Conservation (phyloP, 225 moss, liverwort and hornwort genomes). For the Bryoerythrophyllum caledonicum region DNA sequence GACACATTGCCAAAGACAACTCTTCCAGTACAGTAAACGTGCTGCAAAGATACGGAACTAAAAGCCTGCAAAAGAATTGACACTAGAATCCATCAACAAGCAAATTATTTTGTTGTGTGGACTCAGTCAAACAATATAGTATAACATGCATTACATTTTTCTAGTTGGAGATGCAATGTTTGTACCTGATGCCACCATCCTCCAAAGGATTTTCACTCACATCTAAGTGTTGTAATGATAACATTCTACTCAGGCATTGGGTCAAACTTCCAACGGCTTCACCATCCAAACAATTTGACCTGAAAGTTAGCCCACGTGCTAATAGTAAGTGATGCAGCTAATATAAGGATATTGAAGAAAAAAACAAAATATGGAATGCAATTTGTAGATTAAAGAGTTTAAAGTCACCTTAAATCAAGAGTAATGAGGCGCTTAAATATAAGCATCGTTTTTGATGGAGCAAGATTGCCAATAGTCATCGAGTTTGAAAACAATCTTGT, state of each 20-base stretch:
- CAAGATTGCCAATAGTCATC: constrained; percentile 16
- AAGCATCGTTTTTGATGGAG: constrained; percentile 17
- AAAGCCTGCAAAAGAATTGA: constrained; percentile 30
- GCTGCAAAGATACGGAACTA: constrained; percentile 39
- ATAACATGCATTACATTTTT: neutral
- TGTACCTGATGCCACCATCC: constrained; percentile 50
- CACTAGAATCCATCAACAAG: constrained; percentile 11
- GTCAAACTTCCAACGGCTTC: constrained; percentile 38
- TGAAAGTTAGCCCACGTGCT: constrained; percentile 22
- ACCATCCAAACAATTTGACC: constrained; percentile 43
- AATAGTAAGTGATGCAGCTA: neutral
- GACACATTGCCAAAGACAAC: constrained; percentile 36
- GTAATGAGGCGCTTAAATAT: constrained; percentile 35
- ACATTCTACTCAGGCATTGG: constrained; percentile 40
- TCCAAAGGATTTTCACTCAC: constrained; percentile 51
- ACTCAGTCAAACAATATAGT: constrained; percentile 11
- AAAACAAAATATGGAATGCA: constrained; percentile 9
- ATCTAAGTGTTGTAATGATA: constrained; percentile 39
- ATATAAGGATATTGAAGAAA: neutral
- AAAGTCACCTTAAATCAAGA: constrained; percentile 45
- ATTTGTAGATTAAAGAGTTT: neutral
- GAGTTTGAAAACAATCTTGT: constrained; percentile 33
- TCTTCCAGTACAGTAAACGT: constrained; percentile 27
- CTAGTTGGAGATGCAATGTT: constrained; percentile 1
- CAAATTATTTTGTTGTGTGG: neutral